These are phyloP conservation scores for Pseudonitzschia multiseries DNA, from an alignment of 108 stramenopile genomes.

Conservation along the genomic window DNA sequence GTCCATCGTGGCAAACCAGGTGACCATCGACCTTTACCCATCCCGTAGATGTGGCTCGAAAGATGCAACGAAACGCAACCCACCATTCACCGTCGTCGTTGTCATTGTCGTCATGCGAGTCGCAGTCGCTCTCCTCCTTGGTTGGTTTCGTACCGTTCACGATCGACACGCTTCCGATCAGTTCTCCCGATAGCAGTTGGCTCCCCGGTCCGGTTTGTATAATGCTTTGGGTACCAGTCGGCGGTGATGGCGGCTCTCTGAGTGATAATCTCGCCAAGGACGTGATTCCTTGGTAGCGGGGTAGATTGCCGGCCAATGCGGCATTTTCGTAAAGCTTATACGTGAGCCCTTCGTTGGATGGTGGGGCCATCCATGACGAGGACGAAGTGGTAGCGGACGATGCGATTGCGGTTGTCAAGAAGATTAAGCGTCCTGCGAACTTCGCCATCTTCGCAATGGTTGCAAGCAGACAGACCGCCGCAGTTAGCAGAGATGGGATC, in stretches of 20 bases:
- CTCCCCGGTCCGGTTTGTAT: not conserved
- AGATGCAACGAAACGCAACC: conserved; percentile 1
- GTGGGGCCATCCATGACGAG: too few species aligned
- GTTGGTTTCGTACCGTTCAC: not conserved
- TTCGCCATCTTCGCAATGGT: too few species aligned
- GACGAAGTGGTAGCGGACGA: too few species aligned
- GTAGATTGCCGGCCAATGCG: not conserved
- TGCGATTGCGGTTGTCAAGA: too few species aligned
- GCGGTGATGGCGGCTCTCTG: not conserved
- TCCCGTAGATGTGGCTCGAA: conserved; percentile 10
- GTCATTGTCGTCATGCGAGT: not conserved
- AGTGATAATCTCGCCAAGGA: conserved; percentile 1
- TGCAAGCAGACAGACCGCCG: too few species aligned
- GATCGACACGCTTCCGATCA: conserved; percentile 1
- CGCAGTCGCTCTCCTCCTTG: not conserved
- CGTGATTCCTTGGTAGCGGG: not conserved
- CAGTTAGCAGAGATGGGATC: too few species aligned
- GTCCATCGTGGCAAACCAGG: conserved; percentile 8
- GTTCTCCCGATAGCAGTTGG: conserved; percentile 1
- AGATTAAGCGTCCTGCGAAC: too few species aligned
- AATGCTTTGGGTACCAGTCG: not conserved
- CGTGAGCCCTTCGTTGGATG: not conserved
- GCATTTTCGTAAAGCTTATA: conserved; percentile 13
- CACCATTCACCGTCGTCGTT: not conserved
- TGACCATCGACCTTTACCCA: conserved; percentile 16